phyloP scores from a whole-genome alignment of 805 yeast genomes.

The Metschnikowia reukaufii region DNA sequence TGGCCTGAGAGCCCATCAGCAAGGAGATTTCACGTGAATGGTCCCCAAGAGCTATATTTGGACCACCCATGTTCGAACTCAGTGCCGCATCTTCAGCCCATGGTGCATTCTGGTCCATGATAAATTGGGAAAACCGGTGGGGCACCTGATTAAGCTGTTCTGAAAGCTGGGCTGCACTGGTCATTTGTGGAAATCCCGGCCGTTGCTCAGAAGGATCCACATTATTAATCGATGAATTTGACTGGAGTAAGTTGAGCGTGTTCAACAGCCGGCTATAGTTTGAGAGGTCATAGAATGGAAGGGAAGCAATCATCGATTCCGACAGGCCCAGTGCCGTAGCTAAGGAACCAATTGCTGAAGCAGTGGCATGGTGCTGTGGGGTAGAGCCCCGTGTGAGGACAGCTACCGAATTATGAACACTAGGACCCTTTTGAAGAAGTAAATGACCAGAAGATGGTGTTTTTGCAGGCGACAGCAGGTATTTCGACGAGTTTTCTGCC shows the following conservation, averaged over 20 bases:
- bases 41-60: too few relatives aligned
- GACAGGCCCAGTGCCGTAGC: constrained; percentile 15
- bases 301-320: constrained; percentile 8
- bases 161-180: not conserved
- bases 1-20: constrained; percentile 45
- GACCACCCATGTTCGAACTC: too few relatives aligned
- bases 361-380: too few relatives aligned
- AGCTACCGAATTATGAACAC: too few relatives aligned
- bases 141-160: constrained; percentile 37
- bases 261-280: constrained; percentile 17
- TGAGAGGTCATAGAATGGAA: constrained; percentile 15
- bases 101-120: constrained; percentile 32
- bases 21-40: constrained; percentile 31
- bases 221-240: not conserved
- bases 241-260: constrained; percentile 15
- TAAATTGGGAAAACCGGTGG: constrained; percentile 40
- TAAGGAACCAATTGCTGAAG: not conserved
- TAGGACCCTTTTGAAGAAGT: too few relatives aligned
- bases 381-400: too few relatives aligned
- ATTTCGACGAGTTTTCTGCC: not conserved
- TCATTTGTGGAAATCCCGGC: not conserved
- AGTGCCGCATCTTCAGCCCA: too few relatives aligned
- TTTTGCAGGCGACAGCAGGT: constrained; percentile 2
- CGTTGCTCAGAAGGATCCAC: not conserved
- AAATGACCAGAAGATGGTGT: too few relatives aligned